A percentile compares a stretch with the other conserved stretches of the same genome.
phyloP scores from a whole-genome alignment of 2,329 filamentous ascomycete species.

The Ophiostoma sp. region DNA sequence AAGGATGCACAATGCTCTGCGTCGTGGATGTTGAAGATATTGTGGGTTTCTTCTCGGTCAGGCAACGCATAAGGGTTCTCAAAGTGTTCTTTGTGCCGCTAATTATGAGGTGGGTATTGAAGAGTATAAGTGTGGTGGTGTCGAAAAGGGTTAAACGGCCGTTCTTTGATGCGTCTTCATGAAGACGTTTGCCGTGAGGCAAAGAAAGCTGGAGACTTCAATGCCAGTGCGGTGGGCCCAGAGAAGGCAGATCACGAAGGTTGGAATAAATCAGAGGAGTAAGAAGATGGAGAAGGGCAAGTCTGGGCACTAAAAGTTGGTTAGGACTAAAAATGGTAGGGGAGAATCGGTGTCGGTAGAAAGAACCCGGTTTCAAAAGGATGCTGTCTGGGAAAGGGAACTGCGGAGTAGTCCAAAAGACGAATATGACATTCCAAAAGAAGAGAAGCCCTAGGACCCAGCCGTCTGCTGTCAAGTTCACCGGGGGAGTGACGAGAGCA shows the following conservation, averaged over 20 bases:
- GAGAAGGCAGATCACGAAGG: neutral
- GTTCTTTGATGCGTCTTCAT: neutral
- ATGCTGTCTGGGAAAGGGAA: constrained; percentile 29
- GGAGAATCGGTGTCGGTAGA: constrained; percentile 20
- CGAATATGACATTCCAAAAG: neutral
- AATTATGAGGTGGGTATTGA: neutral
- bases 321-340: neutral
- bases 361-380: constrained; percentile 31
- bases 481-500: neutral
- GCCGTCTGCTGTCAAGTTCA: neutral
- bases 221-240: neutral
- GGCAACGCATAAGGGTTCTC: neutral
- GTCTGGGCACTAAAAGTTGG: neutral
- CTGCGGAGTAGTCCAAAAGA: too few species aligned
- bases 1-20: neutral
- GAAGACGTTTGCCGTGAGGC: neutral
- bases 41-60: neutral
- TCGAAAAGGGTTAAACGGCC: neutral
- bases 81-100: neutral
- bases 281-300: constrained; percentile 10
- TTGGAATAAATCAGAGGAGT: neutral
- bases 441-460: neutral
- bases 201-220: neutral
- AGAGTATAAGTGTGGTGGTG: neutral
- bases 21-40: neutral